phyloP scores from a whole-genome alignment of 2,329 filamentous ascomycete species.

The Apiospora pterosperma region DNA sequence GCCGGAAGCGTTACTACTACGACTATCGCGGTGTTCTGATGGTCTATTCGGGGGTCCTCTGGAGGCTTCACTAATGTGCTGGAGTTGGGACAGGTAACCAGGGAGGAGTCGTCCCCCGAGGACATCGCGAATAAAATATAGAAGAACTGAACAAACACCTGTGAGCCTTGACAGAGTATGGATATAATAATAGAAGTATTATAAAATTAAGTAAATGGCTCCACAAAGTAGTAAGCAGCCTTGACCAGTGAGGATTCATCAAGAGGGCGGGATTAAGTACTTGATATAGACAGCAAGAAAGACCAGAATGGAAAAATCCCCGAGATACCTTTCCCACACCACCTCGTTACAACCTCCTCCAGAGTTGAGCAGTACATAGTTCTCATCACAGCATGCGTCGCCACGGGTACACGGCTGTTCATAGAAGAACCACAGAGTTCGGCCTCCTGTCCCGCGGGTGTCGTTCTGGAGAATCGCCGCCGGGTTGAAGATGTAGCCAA shows the following conservation, averaged over 20 bases:
- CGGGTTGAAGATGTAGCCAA: background rate
- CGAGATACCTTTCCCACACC: background rate
- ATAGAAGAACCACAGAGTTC: background rate
- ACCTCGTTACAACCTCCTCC: background rate
- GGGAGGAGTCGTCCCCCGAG: background rate
- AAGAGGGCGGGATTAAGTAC: background rate
- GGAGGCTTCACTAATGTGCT: constrained; percentile 8
- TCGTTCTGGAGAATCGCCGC: background rate
- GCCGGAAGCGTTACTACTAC: constrained; percentile 15
- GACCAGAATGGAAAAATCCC: background rate
- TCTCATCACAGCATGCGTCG: background rate
- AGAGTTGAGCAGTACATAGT: background rate
- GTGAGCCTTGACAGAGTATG: background rate
- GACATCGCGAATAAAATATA: background rate
- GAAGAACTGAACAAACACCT: background rate
- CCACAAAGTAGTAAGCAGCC: background rate
- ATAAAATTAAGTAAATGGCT: background rate
- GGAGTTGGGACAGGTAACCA: constrained; percentile 7
- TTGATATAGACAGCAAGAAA: background rate
- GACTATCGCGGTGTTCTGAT: constrained; percentile 15
- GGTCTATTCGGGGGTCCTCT: constrained; percentile 13
- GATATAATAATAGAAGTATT: background rate
- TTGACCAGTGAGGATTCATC: background rate
- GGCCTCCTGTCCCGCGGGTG: background rate
- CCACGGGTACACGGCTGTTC: background rate